phyloP scores from a whole-genome alignment of 2,329 filamentous ascomycete genomes.

The Thelonectria olida region DNA sequence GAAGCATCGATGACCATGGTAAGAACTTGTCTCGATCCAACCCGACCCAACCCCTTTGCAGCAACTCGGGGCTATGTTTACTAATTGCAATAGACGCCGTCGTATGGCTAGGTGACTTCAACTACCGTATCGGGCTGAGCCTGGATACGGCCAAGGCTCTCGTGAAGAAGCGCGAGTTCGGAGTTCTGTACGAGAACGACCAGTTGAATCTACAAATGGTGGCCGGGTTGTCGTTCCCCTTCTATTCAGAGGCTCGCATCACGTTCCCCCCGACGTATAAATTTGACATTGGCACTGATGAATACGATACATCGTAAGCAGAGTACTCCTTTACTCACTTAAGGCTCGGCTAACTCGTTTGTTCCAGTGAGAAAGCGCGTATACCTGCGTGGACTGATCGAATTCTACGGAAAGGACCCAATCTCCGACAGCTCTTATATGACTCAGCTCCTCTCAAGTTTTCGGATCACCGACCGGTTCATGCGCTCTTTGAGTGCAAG shows the following conservation, averaged over 20 bases:
- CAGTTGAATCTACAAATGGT: slow-evolving; percentile 98
- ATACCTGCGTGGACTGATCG: slow-evolving; percentile 98
- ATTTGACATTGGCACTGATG: slow-evolving; percentile 87
- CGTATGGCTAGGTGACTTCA: slow-evolving; percentile 97
- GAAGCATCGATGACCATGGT: slow-evolving; percentile 91
- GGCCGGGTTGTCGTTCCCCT: slow-evolving; percentile 86
- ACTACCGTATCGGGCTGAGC: slow-evolving; percentile 90
- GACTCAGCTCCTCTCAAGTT: slow-evolving; percentile 84
- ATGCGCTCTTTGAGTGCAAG: slow-evolving; percentile 84
- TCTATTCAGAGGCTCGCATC: slow-evolving; percentile 90
- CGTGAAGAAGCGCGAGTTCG: slow-evolving; percentile 77
- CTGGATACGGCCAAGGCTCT: slow-evolving; percentile 81
- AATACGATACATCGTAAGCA: slow-evolving; percentile 87
- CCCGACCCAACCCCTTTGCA: too few species aligned
- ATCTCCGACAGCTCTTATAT: slow-evolving; percentile 85
- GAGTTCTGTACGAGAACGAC: slow-evolving; percentile 88
- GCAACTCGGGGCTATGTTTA: slow-evolving; percentile 27
- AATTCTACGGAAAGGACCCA: slow-evolving; percentile 85
- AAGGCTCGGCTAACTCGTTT: slow-evolving; percentile 23
- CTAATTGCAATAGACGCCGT: slow-evolving; percentile 65
- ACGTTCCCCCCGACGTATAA: slow-evolving; percentile 95
- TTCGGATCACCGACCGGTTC: slow-evolving; percentile 97
- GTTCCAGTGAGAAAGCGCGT: slow-evolving; percentile 81
- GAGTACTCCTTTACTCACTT: not conserved
- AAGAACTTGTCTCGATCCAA: slow-evolving; percentile 24